phyloP scores from a whole-genome alignment of 2,329 filamentous ascomycete species.

The Cercospora brassicicola region DNA sequence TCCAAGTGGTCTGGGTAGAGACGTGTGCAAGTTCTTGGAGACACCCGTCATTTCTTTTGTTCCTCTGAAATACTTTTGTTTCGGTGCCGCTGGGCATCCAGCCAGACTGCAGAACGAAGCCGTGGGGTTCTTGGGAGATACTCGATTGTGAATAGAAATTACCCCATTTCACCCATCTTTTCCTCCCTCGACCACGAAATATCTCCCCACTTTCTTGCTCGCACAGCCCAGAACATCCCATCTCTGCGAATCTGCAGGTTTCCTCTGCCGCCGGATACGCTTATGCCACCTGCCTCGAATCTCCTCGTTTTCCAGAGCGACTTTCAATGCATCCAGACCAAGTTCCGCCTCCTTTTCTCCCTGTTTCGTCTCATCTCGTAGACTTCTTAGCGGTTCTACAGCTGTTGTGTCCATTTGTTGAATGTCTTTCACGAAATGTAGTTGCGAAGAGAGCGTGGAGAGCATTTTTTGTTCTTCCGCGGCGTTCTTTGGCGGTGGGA shows the following conservation, averaged over 20 bases:
- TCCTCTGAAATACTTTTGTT: neutral
- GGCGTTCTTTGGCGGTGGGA: conserved; percentile 66
- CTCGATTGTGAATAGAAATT: neutral
- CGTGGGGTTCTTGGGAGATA: neutral
- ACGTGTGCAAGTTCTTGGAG: neutral
- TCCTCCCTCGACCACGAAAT: conserved; percentile 72
- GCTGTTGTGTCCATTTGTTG: conserved; percentile 73
- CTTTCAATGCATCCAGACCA: conserved; percentile 57
- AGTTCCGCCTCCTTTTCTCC: conserved; percentile 60
- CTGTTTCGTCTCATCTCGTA: conserved; percentile 73
- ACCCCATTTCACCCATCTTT: conserved; percentile 37
- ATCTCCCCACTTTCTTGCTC: conserved; percentile 65
- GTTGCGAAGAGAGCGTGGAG: conserved; percentile 72
- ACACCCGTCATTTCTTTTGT: neutral
- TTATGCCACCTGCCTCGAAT: conserved; percentile 55
- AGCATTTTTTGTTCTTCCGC: conserved; percentile 71
- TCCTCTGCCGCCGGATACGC: conserved; percentile 52
- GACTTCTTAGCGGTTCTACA: conserved; percentile 71
- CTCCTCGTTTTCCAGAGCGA: conserved; percentile 61
- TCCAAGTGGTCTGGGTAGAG: neutral
- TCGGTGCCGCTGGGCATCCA: neutral
- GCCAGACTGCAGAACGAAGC: neutral
- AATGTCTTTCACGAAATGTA: conserved; percentile 86
- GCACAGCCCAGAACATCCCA: conserved; percentile 72
- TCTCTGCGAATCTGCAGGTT: conserved; percentile 56